Evolutionary conservation across 495 filamentous ascomycete genomes (phyloP).

Genomic region (Aspergillus indologenus): DNA sequence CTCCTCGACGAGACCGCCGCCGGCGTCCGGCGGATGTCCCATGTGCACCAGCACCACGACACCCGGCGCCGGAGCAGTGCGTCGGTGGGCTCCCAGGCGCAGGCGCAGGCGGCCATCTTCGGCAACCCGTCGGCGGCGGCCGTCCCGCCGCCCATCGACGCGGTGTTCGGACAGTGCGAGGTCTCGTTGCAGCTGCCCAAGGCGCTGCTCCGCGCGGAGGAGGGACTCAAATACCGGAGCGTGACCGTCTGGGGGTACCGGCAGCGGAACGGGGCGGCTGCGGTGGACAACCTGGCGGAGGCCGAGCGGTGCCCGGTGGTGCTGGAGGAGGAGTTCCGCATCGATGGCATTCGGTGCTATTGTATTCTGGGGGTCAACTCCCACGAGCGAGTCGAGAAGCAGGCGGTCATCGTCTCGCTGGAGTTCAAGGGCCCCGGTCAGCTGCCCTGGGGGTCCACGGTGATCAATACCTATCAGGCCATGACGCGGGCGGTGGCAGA

Average conservation of each 20-base stretch:
- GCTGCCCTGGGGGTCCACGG: conserved; percentile 38
- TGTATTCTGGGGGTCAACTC: conserved; percentile 57
- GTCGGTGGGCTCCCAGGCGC: conserved; percentile 14
- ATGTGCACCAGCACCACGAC: conserved; percentile 29
- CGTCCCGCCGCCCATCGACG: conserved; percentile 28
- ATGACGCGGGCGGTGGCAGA: conserved; percentile 46
- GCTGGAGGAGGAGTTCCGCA: conserved; percentile 43
- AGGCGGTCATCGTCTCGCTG: conserved; percentile 51
- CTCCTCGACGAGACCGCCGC: conserved; percentile 44
- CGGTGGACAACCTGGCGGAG: conserved; percentile 14
- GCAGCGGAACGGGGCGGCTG: conserved; percentile 13
- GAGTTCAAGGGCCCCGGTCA: conserved; percentile 44
- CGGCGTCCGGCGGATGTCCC: conserved; percentile 39
- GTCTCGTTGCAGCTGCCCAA: conserved; percentile 43
- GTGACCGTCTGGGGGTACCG: conserved; percentile 40
- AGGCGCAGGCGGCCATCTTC: conserved; percentile 9
- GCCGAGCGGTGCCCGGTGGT: conserved; percentile 32
- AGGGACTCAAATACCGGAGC: conserved; percentile 41
- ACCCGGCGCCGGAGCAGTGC: conserved; percentile 30
- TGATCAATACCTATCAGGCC: conserved; percentile 43
- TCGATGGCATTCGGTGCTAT: conserved; percentile 44
- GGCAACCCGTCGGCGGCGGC: conserved; percentile 8
- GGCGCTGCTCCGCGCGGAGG: conserved; percentile 41
- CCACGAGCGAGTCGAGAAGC: conserved; percentile 57
- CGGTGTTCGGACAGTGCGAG: conserved; percentile 38